Base-by-base conservation (phyloP, 257 asterid genomes). In the Gentiana straminea region DNA sequence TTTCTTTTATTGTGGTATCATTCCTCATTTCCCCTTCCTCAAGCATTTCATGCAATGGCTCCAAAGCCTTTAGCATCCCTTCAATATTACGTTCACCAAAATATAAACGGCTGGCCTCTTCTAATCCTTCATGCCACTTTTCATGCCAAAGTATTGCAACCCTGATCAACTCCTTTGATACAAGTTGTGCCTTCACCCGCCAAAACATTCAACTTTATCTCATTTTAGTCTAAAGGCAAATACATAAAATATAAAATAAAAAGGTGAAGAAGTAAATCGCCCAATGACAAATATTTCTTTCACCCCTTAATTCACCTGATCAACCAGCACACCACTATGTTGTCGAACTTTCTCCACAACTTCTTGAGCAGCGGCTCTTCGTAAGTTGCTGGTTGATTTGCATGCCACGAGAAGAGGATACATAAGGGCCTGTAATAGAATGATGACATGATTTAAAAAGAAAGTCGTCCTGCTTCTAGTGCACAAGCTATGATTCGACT, bases 61-160 rank as follows among this genome's bases (percentile, higher is more conserved):
- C 95, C 62, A 92, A 81, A 50, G 81, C 93, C 70, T 83, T 88
- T 57, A 92, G 71, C 99, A 92, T 88, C 56, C 94, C 99, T 71
- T 88, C 99, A 68, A 85, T 85, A 71, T 92, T 92, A 76, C 74
- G 97, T 70, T 92, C 97, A 55, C 99, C 99, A 61, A 92, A 88
- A 73, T 85, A 92, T 64, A 92, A 68, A 71, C 97, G 99, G 63
- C 99, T 92, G 9, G 99, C 99, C 83, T 92, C 97, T 79, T 92
- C 99, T 70, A 92, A 72, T 58, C 83, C 97, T 70, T 88, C 97
- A 61, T 88, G 99, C 99, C 97, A 92, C 94, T 77, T 78, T 80
- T 92, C 99, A 75, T 88, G 99, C 99, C 95, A 92, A 63, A 92
- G 90, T 75, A 92, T 92, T 52, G 99, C 97, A 57, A 92, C 95